A percentile compares a stretch with the other conserved stretches of the same genome.
Conservation (phyloP, 495 filamentous ascomycete species). For the Penicillium angulare region DNA sequence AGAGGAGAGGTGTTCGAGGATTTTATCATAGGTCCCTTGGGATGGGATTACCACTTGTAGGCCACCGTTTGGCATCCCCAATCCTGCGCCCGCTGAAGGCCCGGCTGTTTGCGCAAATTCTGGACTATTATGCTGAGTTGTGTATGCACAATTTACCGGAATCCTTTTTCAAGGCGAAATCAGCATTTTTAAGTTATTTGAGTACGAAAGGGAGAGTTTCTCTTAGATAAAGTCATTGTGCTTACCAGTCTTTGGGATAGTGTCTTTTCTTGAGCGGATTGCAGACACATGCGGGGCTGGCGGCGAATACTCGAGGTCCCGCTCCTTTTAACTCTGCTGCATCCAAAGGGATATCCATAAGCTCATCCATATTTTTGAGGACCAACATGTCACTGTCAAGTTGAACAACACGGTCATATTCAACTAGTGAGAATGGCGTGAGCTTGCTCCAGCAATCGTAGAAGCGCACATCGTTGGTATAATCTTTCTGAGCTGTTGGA, state of each 20-base stretch:
- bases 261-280: slow-evolving; percentile 74
- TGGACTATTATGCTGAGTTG: slow-evolving; percentile 60
- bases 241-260: slow-evolving; percentile 71
- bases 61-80: slow-evolving; percentile 72
- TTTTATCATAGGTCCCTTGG: slow-evolving; percentile 51
- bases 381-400: slow-evolving; percentile 87
- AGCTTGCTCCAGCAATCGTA: slow-evolving; percentile 85
- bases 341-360: slow-evolving; percentile 66
- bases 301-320: slow-evolving; percentile 69
- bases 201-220: not conserved
- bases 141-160: slow-evolving; percentile 74
- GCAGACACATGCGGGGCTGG: slow-evolving; percentile 76
- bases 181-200: no score
- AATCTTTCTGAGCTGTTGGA: slow-evolving; percentile 57
- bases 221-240: not conserved
- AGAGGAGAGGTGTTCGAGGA: slow-evolving; percentile 37
- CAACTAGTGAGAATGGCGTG: slow-evolving; percentile 65
- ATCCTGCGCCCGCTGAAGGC: slow-evolving; percentile 47
- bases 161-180: no score
- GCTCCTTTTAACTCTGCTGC: slow-evolving; percentile 51
- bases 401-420: slow-evolving; percentile 72
- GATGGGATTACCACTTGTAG: slow-evolving; percentile 71
- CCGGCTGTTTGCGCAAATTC: slow-evolving; percentile 56
- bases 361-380: slow-evolving; percentile 76
- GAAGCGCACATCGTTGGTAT: slow-evolving; percentile 65